Evolutionary conservation across 2,329 filamentous ascomycete species (phyloP).

Genomic region (Penicillium sp.): DNA sequence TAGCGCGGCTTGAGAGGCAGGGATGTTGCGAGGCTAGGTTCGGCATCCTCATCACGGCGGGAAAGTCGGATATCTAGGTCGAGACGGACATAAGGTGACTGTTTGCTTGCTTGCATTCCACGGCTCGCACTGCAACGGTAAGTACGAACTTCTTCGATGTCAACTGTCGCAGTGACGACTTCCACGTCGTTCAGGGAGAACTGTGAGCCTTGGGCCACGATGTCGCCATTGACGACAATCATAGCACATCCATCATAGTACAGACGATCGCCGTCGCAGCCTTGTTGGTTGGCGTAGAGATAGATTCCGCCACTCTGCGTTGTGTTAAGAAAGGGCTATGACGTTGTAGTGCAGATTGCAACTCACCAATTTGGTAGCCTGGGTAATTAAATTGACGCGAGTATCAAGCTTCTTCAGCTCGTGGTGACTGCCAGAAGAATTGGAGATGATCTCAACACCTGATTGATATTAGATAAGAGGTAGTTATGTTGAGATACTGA

Average conservation of each 20-base stretch:
- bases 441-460: slow-evolving; percentile 67
- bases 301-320: slow-evolving; percentile 44
- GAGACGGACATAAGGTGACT: slow-evolving; percentile 35
- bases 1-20: slow-evolving; percentile 49
- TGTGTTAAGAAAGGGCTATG: background rate
- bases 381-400: slow-evolving; percentile 60
- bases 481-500: slow-evolving; percentile 40
- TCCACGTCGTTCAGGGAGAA: slow-evolving; percentile 65
- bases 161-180: slow-evolving; percentile 62
- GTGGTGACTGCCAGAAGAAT: slow-evolving; percentile 66
- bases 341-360: too few relatives aligned
- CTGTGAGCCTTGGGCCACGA: slow-evolving; percentile 63
- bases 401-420: slow-evolving; percentile 64
- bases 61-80: slow-evolving; percentile 38
- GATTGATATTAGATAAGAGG: background rate
- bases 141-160: slow-evolving; percentile 59
- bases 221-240: slow-evolving; percentile 60
- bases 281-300: slow-evolving; percentile 61
- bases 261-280: slow-evolving; percentile 58
- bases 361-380: slow-evolving; percentile 52
- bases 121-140: slow-evolving; percentile 31
- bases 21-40: slow-evolving; percentile 47
- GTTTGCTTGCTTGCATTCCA: slow-evolving; percentile 35
- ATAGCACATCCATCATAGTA: slow-evolving; percentile 62
- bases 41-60: slow-evolving; percentile 38